Percentiles rank a stretch among this genome's conserved stretches.
Conservation (phyloP, 2,329 filamentous ascomycete genomes). For the Lachnellula subtilissima region DNA sequence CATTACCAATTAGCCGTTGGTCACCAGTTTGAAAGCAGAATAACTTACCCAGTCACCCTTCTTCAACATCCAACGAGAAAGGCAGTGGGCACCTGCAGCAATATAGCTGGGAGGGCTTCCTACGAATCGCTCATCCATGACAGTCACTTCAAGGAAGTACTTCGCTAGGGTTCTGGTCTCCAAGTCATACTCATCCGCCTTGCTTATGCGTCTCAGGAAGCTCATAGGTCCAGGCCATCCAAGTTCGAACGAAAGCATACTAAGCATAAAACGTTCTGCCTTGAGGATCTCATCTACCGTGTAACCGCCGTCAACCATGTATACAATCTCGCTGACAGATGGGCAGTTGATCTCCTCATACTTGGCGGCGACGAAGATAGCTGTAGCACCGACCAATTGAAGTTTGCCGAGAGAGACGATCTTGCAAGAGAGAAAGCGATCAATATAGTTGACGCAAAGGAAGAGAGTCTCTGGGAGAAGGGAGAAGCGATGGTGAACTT, state of each 20-base stretch:
- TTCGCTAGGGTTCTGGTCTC: constrained; percentile 94
- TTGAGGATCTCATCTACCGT: constrained; percentile 88
- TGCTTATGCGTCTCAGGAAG: constrained; percentile 93
- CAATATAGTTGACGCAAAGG: constrained; percentile 92
- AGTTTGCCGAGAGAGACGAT: constrained; percentile 92
- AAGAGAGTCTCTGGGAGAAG: constrained; percentile 93
- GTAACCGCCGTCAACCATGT: constrained; percentile 96
- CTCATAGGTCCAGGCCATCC: constrained; percentile 99
- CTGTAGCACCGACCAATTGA: constrained; percentile 92
- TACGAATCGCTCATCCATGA: constrained; percentile 98
- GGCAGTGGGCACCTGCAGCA: constrained; percentile 86
- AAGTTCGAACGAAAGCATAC: constrained; percentile 90
- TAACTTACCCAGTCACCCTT: constrained; percentile 88
- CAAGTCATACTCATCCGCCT: constrained; percentile 94
- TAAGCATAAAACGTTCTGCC: constrained; percentile 96
- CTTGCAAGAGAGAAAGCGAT: constrained; percentile 92
- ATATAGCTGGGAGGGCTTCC: constrained; percentile 85
- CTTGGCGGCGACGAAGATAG: constrained; percentile 92
- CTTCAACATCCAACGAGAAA: constrained; percentile 80
- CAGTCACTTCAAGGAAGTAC: constrained; percentile 93
- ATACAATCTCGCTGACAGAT: constrained; percentile 90
- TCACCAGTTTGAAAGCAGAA: neutral
- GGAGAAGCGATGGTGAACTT: constrained; percentile 88
- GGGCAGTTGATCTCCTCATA: constrained; percentile 99
- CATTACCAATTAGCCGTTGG: constrained; percentile 13